These are phyloP conservation scores for Umbelopsis sp. DNA, from an alignment of 192 early-diverging fungal genomes.

Conservation along the genomic window DNA sequence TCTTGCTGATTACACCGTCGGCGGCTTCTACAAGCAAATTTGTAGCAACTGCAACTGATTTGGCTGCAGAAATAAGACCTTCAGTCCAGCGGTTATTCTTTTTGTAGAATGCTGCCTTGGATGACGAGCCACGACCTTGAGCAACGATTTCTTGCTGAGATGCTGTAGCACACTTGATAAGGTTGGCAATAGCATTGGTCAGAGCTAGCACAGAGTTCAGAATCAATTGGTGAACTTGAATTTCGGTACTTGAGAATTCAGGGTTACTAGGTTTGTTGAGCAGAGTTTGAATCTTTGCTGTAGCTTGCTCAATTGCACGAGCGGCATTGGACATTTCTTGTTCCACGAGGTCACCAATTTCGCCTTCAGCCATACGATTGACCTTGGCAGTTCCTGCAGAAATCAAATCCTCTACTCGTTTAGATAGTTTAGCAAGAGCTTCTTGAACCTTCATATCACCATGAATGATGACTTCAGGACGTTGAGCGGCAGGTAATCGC, in stretches of 20 bases:
- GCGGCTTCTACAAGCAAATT: slow-evolving; percentile 91
- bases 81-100: slow-evolving; percentile 99
- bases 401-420: slow-evolving; percentile 77
- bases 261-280: slow-evolving; percentile 76
- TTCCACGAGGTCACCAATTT: slow-evolving; percentile 91
- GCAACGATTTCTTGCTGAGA: slow-evolving; percentile 98
- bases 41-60: slow-evolving; percentile 93
- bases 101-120: slow-evolving; percentile 93
- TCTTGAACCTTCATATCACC: slow-evolving; percentile 78
- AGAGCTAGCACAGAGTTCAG: slow-evolving; percentile 89
- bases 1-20: slow-evolving; percentile 92
- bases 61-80: slow-evolving; percentile 95
- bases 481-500: slow-evolving; percentile 58
- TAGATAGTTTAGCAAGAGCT: slow-evolving; percentile 69
- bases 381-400: slow-evolving; percentile 57
- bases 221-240: slow-evolving; percentile 91
- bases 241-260: slow-evolving; percentile 66
- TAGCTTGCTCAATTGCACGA: slow-evolving; percentile 89
- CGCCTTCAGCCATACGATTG: slow-evolving; percentile 59
- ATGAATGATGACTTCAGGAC: slow-evolving; percentile 74
- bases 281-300: slow-evolving; percentile 77
- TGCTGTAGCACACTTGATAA: slow-evolving; percentile 92
- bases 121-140: slow-evolving; percentile 80
- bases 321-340: slow-evolving; percentile 92
- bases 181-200: slow-evolving; percentile 90